Percentiles rank a stretch among this genome's conserved stretches.
Conservation (phyloP, 768 basidiomycete genomes). For the Lactifluus hygrophoroides region DNA sequence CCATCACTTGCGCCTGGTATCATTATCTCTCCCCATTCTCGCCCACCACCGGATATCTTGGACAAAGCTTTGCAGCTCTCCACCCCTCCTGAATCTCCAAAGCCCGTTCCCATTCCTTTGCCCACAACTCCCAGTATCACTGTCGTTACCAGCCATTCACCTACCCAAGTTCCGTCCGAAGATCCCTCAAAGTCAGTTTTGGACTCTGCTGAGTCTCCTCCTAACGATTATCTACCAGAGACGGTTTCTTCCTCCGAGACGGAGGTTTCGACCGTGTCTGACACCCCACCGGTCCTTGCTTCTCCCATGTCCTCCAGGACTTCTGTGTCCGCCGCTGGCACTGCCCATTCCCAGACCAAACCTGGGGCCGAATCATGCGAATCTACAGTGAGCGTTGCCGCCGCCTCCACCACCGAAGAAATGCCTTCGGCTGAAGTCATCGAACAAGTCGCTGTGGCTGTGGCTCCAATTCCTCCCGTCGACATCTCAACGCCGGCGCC, state of each 20-base stretch:
- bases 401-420: not conserved
- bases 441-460: not conserved
- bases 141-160: not conserved
- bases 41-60: conserved; percentile 52
- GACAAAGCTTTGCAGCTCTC: conserved; percentile 44
- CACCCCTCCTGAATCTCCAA: conserved; percentile 36
- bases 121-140: not conserved
- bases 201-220: conserved; percentile 14
- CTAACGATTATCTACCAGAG: conserved; percentile 26
- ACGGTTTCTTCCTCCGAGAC: conserved; percentile 42
- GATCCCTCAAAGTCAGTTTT: not conserved
- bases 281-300: conserved; percentile 35
- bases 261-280: conserved; percentile 43
- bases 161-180: not conserved
- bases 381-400: not conserved
- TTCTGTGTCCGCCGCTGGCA: conserved; percentile 38
- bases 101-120: not conserved
- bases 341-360: too few species aligned
- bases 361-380: not conserved
- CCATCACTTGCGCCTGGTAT: conserved; percentile 59
- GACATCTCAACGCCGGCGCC: not conserved
- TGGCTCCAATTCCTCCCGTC: not conserved
- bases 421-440: not conserved
- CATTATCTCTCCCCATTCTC: conserved; percentile 57
- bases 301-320: conserved; percentile 57